phyloP scores from a whole-genome alignment of 2,329 filamentous ascomycete genomes.

The Fusarium marasasianum region DNA sequence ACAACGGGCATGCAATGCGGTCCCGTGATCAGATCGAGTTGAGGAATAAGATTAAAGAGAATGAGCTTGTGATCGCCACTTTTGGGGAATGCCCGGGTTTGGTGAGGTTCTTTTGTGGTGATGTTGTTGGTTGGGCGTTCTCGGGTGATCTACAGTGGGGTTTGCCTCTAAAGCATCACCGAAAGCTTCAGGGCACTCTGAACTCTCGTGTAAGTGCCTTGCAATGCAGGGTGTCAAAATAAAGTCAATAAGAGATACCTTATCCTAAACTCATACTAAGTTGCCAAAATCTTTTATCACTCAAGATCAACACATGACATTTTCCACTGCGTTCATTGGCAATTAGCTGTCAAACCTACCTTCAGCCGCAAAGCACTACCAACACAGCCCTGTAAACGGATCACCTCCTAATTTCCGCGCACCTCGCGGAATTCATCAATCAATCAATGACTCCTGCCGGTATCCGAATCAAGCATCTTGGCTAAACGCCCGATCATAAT shows the following conservation, averaged over 20 bases:
- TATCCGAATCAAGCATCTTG: constrained; percentile 23
- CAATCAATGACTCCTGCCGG: constrained; percentile 7
- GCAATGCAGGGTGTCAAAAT: neutral
- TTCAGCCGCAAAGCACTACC: neutral
- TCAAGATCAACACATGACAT: neutral
- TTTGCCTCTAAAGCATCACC: neutral
- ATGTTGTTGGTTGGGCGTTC: neutral
- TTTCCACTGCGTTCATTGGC: neutral
- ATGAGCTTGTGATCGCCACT: neutral
- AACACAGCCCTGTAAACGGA: constrained; percentile 14
- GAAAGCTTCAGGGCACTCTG: neutral
- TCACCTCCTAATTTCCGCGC: constrained; percentile 3
- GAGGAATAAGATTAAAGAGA: neutral
- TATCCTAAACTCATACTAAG: neutral
- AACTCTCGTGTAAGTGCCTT: neutral
- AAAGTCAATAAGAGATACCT: too few relatives aligned
- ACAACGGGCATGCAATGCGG: neutral
- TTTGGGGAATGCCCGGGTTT: neutral
- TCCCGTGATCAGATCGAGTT: constrained; percentile 14
- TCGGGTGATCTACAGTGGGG: constrained; percentile 4
- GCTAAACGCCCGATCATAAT: constrained; percentile 18
- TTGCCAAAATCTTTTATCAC: neutral
- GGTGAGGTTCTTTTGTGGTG: neutral
- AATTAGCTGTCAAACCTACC: neutral
- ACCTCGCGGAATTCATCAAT: neutral